These are phyloP conservation scores for Paecilomyces sp. DNA, from an alignment of 2,329 filamentous ascomycete genomes.

Conservation along the genomic window DNA sequence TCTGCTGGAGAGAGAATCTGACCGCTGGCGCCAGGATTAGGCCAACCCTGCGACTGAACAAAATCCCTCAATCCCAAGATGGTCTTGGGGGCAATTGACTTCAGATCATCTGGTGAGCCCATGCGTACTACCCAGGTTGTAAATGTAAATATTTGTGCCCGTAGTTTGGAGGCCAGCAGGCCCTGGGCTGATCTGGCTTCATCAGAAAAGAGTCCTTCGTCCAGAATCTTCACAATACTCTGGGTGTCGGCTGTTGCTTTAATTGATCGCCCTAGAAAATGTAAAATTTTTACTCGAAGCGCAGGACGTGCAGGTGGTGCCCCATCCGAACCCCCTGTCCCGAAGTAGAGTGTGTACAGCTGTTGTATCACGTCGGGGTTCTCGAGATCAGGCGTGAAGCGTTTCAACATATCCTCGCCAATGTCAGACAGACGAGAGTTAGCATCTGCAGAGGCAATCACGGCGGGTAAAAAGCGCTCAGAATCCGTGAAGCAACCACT, in stretches of 20 bases:
- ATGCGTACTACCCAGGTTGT: conserved; percentile 79
- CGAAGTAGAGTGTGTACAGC: conserved; percentile 68
- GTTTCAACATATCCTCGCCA: conserved; percentile 85
- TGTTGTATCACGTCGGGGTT: conserved; percentile 54
- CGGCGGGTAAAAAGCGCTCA: conserved; percentile 74
- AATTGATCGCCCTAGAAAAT: conserved; percentile 68
- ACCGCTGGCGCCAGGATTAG: conserved; percentile 47
- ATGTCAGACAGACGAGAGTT: conserved; percentile 75
- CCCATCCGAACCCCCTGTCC: conserved; percentile 40
- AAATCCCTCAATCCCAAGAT: conserved; percentile 65
- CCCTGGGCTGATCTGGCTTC: conserved; percentile 44
- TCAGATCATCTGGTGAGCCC: conserved; percentile 55
- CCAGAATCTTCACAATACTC: conserved; percentile 62
- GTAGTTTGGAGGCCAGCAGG: conserved; percentile 70
- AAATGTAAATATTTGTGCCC: conserved; percentile 76
- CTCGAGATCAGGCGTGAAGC: conserved; percentile 64
- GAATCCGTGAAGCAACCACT: conserved; percentile 79
- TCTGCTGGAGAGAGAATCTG: conserved; percentile 54
- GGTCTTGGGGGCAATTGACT: conserved; percentile 59
- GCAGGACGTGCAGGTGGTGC: conserved; percentile 52
- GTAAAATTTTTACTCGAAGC: conserved; percentile 70
- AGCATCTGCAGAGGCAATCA: conserved; percentile 75
- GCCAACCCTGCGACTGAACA: conserved; percentile 78
- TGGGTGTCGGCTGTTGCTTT: conserved; percentile 62
- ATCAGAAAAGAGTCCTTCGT: conserved; percentile 53